Evolutionary conservation across 1,284 basidiomycete species (phyloP), one percentile per base, ranked within the genome.

Genomic region (Moesziomyces sp.): DNA sequence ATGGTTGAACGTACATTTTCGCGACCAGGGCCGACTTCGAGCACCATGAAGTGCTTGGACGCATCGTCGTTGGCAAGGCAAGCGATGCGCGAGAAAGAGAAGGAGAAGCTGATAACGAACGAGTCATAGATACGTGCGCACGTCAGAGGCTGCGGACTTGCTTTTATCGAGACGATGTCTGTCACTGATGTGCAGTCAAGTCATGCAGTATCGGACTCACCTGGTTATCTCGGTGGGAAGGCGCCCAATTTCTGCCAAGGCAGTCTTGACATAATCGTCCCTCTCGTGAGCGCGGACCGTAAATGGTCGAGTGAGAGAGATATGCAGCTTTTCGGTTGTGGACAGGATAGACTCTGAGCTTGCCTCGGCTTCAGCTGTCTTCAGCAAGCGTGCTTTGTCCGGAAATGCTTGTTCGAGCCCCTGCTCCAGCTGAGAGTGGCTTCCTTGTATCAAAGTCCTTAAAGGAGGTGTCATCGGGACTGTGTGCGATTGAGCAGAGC

Each of bases 271-370:
- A 46, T 67, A 76, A 5, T 62, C 63, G 11, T 70, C 61, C 19
- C 69, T 44, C 40, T 78, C 76, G 45, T 74, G 68, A 34, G 65
- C 44, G 16, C 62, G 40, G 3, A 78, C 64, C 4, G 74, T 72
- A 50, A 76, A 67, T 1, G 76, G 76, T 11, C 76, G 52, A 4
- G 73, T 76, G 14, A 78, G 26, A 5, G 76, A 78, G 16, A 78
- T 62, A 54, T 78, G 76, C 0, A 68, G 63, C 8, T 42, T 58
- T 5, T 26, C 16, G 6, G 6, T 11, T 10, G 16, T 18, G 4
- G 35, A 38, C 14, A 38, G 14, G 16, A 1, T 4, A 7, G 16
- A 11, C n/a, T 19, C 23, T 23, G 18, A 45, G 21, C 52, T 24
- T 30, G 35, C 50, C 11, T 52, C 23, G 21, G 18, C 19, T 14